phyloP scores from a whole-genome alignment of 2,329 filamentous ascomycete species.

The Parastagonospora nodorum region DNA sequence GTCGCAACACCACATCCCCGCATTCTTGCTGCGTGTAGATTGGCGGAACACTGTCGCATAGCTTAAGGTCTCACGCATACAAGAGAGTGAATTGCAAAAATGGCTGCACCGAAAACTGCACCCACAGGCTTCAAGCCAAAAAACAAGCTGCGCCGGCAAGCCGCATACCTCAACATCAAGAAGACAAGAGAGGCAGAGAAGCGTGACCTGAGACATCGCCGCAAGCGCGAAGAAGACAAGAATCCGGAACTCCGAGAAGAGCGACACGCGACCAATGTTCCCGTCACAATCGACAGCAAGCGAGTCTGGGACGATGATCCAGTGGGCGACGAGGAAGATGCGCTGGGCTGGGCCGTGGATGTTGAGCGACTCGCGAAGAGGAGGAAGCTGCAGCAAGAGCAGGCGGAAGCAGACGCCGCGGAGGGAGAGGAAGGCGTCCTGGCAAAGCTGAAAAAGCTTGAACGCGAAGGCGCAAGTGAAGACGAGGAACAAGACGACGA shows the following conservation, averaged over 20 bases:
- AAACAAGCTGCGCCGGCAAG: slow-evolving; percentile 81
- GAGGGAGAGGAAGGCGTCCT: slow-evolving; percentile 38
- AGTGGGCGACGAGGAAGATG: slow-evolving; percentile 50
- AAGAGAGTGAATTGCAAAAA: slow-evolving; percentile 26
- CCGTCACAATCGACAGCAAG: slow-evolving; percentile 52
- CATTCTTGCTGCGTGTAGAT: too few relatives aligned
- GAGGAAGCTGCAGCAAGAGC: slow-evolving; percentile 49
- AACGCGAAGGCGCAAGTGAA: slow-evolving; percentile 19
- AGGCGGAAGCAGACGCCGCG: slow-evolving; percentile 28
- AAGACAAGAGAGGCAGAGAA: slow-evolving; percentile 73
- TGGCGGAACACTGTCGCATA: neutral
- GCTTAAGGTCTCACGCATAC: neutral
- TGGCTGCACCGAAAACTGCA: slow-evolving; percentile 57
- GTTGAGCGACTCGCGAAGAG: slow-evolving; percentile 52
- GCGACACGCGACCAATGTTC: slow-evolving; percentile 77
- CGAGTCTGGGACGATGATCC: slow-evolving; percentile 82
- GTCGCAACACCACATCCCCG: too few relatives aligned
- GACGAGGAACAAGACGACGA: slow-evolving; percentile 30
- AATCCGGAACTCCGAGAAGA: slow-evolving; percentile 76
- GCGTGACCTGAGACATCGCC: slow-evolving; percentile 75
- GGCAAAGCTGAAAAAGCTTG: slow-evolving; percentile 41
- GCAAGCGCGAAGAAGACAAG: slow-evolving; percentile 84
- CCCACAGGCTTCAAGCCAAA: slow-evolving; percentile 60
- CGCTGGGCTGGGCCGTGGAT: slow-evolving; percentile 52
- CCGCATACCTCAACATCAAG: slow-evolving; percentile 80